A percentile compares a stretch with the other conserved stretches of the same genome.
phyloP scores from a whole-genome alignment of 208 protist species.

The Crithidia expoeki region DNA sequence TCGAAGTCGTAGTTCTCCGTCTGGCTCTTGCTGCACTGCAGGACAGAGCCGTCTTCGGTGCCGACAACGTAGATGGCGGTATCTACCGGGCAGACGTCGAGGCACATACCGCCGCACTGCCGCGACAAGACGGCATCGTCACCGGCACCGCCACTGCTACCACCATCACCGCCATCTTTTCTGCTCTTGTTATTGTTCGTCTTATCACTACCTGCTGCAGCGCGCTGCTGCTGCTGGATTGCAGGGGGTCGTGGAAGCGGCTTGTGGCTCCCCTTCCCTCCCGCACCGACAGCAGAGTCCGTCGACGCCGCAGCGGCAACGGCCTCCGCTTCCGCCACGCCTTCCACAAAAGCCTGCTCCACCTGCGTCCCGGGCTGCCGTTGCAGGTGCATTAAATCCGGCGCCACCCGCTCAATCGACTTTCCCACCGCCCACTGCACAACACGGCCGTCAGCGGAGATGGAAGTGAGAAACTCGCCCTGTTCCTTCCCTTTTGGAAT shows the following conservation, averaged over 20 bases:
- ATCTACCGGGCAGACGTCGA: slow-evolving; percentile 93
- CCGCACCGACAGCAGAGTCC: slow-evolving; percentile 7
- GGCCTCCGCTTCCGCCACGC: slow-evolving; percentile 58
- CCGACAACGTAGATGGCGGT: slow-evolving; percentile 93
- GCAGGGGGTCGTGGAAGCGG: neutral
- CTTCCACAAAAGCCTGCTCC: slow-evolving; percentile 77
- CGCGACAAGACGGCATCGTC: slow-evolving; percentile 92
- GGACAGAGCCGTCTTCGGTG: slow-evolving; percentile 95
- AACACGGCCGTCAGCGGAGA: slow-evolving; percentile 95
- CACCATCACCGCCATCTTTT: slow-evolving; percentile 20
- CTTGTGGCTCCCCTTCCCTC: slow-evolving; percentile 6
- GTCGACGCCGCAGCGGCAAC: slow-evolving; percentile 36
- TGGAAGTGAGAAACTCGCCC: slow-evolving; percentile 94
- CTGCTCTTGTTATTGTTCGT: neutral
- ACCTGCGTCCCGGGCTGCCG: slow-evolving; percentile 71
- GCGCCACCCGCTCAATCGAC: slow-evolving; percentile 86
- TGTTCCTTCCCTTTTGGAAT: slow-evolving; percentile 86
- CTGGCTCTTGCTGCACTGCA: slow-evolving; percentile 96
- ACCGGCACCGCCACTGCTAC: slow-evolving; percentile 25
- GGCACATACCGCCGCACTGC: slow-evolving; percentile 93
- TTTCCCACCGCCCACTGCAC: slow-evolving; percentile 96
- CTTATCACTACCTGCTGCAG: neutral
- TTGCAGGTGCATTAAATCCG: slow-evolving; percentile 94
- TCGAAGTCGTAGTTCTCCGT: slow-evolving; percentile 95
- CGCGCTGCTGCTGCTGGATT: neutral